Base-by-base conservation (phyloP, 805 yeast species). In the Teunomyces lycoperdinae region DNA sequence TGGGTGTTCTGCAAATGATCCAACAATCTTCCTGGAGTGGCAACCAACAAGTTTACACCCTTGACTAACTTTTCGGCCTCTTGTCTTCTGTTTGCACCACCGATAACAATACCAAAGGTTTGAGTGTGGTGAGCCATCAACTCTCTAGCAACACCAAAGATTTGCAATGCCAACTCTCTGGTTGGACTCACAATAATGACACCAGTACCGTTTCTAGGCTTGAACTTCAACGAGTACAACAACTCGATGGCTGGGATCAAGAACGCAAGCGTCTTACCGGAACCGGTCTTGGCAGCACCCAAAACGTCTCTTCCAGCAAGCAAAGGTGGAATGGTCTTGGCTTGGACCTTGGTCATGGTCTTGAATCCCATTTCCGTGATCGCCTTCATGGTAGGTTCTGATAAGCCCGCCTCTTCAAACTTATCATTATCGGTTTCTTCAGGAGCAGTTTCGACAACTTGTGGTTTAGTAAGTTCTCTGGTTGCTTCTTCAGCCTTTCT, bases 221-320 rank as follows among this genome's bases (percentile, higher is more conserved):
- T 94, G 76, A 91, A 94, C 65, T 87, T 89, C 60, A 94, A 78
- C 13, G 96, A 84, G 63, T 91, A 87, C 47, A 94, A 77, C 72
- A 90, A 73, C 71, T 94, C 99, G 54, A 94, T 85, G 29, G 99
- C 99, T 10, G 99, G 99, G 50, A 94, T 79, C 61, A 94, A 74
- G 59, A 94, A 94, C 8, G 99, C 98, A 51, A 95, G 73, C 0
- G 99, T 94, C 73, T 94, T 94, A 65, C 99, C 99, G 1, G 97
- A 90, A 46, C 99, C 99, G 2, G 99, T 94, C 72, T 91, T 92
- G 48, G 99, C 99, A n/a, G 99, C 99, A 56, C 99, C 99, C 46
- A 94, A 77, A 16, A 95, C 98, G 70, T 94, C 99, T 58, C 92
- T 82, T 39, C 99, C 99, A 1, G 98, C 97, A 53, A 95, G 71